Conservation (phyloP, 2,329 filamentous ascomycete genomes). For the Xylariomycetidae sp. region DNA sequence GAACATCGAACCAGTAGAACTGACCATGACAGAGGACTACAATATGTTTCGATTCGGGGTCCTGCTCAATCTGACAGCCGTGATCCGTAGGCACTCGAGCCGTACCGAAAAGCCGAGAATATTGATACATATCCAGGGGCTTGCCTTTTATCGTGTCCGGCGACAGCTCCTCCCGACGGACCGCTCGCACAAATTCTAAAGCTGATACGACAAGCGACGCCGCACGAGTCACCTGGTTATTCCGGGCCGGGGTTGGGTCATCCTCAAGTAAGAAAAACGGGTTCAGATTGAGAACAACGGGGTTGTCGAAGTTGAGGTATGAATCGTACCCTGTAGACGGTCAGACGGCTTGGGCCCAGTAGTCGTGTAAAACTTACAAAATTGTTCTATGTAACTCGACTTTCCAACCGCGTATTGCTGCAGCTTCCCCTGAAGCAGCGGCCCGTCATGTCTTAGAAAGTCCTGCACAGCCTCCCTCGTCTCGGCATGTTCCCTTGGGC, state of each 20-base stretch:
- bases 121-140: conserved; percentile 97
- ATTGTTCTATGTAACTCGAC: conserved; percentile 97
- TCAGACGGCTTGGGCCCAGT: conserved; percentile 11
- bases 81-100: conserved; percentile 90
- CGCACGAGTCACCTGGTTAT: conserved; percentile 92
- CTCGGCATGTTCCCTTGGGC: conserved; percentile 74
- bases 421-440: conserved; percentile 79
- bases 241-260: conserved; percentile 91
- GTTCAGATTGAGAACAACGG: conserved; percentile 94
- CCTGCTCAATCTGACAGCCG: conserved; percentile 93
- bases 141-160: conserved; percentile 81
- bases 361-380: conserved; percentile 61
- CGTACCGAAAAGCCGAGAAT: conserved; percentile 90
- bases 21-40: conserved; percentile 92
- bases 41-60: conserved; percentile 87
- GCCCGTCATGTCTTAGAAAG: conserved; percentile 77
- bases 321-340: conserved; percentile 82
- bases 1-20: conserved; percentile 98
- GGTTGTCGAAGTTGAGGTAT: conserved; percentile 96
- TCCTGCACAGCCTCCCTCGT: conserved; percentile 76
- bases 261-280: conserved; percentile 97
- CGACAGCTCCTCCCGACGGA: conserved; percentile 86
- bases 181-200: conserved; percentile 85
- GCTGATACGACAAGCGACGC: conserved; percentile 89
- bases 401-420: conserved; percentile 87